phyloP scores from a whole-genome alignment of 2,329 filamentous ascomycete genomes.

The Epichloe typhina region DNA sequence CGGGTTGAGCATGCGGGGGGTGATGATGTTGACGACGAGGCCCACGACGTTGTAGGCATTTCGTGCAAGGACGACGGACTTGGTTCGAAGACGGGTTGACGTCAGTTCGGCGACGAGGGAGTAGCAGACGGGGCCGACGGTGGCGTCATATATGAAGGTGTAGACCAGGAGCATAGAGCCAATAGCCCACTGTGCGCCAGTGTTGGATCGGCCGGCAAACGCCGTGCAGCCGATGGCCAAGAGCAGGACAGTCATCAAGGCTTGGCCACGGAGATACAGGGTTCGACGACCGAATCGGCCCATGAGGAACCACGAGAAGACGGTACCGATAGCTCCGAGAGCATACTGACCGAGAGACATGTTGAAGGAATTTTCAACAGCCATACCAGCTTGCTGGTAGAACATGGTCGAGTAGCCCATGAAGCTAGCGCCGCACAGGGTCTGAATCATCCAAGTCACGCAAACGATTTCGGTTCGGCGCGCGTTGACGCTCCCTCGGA shows the following conservation, averaged over 20 bases:
- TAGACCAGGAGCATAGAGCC: constrained; percentile 32
- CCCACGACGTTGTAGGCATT: constrained; percentile 34
- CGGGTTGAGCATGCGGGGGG: constrained; percentile 35
- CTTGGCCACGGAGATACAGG: constrained; percentile 32
- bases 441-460: constrained; percentile 30
- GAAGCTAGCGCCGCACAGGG: constrained; percentile 25
- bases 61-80: constrained; percentile 32
- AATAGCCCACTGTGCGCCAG: constrained; percentile 32
- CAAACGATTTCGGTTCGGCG: constrained; percentile 33
- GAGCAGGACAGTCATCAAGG: constrained; percentile 31
- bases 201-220: constrained; percentile 29
- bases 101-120: constrained; percentile 55
- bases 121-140: constrained; percentile 53
- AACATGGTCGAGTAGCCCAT: constrained; percentile 48
- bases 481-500: constrained; percentile 29
- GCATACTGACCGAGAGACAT: constrained; percentile 29
- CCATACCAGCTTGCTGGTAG: constrained; percentile 29
- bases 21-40: constrained; percentile 33
- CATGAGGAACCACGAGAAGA: constrained; percentile 33
- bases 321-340: constrained; percentile 31
- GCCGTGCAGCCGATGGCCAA: constrained; percentile 41
- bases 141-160: constrained; percentile 28
- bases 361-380: constrained; percentile 23
- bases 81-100: constrained; percentile 31
- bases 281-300: constrained; percentile 29